Base-by-base conservation (phyloP, 2,329 filamentous ascomycete species). In the Fusarium sublunatum region DNA sequence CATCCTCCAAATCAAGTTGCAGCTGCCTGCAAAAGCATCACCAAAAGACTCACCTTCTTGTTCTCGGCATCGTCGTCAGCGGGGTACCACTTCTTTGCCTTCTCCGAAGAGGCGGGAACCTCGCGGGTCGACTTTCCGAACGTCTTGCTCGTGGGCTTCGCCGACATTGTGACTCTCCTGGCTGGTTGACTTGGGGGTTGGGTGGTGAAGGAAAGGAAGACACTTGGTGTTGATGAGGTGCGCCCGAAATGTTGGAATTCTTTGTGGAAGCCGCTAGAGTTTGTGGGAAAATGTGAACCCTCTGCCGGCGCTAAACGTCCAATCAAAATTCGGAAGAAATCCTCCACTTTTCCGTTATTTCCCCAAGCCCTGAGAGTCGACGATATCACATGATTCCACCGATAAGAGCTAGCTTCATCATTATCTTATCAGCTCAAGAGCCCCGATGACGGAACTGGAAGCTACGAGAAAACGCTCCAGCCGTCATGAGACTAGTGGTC, bases 41-140 rank as follows among this genome's bases (percentile, higher is more conserved):
- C 51, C 60, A 57, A 22, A 69, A 56, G 76, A 91, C 93, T 87
- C 88, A 99, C 95, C 91, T 96, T 94, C 89, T 93, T 96, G 77
- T 88, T 87, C 83, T 90, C 84, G 80, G 87, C 79, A 79, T 94
- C 91, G 83, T 97, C 94, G 82, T 96, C 91, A 79, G 92, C 91
- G 81, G 93, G 92, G 86, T 99, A 99, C 92, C 94, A 99, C 87
- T 97, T 98, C 87, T 91, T 89, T 77, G 94, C 94, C 91, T 96
- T 96, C 83, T 97, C 88, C 79, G 86, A 86, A 82, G 86, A 82
- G 82, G 91, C 88, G 81, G 91, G 93, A 82, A 97, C 90, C 82
- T 90, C 87, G 86, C 94, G 90, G 85, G 92, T 91, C 84, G 92
- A 92, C 88, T 95, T 95, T 86, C 93, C 93, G 88, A 97, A 97